Base-by-base conservation (phyloP, 768 basidiomycete species). In the Ramaria rubella region DNA sequence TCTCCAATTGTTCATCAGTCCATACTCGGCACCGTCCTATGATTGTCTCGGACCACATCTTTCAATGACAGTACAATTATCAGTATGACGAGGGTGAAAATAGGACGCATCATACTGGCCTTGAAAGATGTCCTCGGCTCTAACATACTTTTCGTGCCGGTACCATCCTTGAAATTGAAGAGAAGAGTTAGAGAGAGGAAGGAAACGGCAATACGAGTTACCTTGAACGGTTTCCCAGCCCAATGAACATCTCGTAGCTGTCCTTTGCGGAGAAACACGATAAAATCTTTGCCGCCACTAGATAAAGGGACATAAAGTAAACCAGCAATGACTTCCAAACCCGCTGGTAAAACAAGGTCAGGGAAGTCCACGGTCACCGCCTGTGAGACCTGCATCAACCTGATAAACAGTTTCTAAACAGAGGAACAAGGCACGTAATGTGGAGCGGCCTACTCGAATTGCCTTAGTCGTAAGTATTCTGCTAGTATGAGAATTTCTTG, bases 1-100 rank as follows among this genome's bases (percentile, higher is more conserved):
- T 90, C 67, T 90, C 88, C 36, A 90, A 65, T 64, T 91, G 86
- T 65, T 91, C 88, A 55, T 90, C 87, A 7, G 86, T 83, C 89
- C 89, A 93, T 8, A 74, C 73, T 31, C 86, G 73, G 61, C 79
- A 83, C 55, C 82, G 73, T 4, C 87, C 87, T 6, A 80, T 76
- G 14, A 91, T 80, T 1, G 74, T 81, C 69, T 91, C 86, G 0
- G 82, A 81, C 89, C 89, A 93, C 4, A 77, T 77, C 63, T 68
- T 30, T 8, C 5, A 15, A 9, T 27, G 19, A 51, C 2, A 30
- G 26, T 26, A 36, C 11, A 23, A n/a, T n/a, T n/a, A n/a, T n/a
- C n/a, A n/a, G n/a, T n/a, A n/a, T n/a, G n/a, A n/a, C 49, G 9
- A 31, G 23, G 26, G 26, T 31, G 29, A 7, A 40, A 12, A 52